A percentile compares a stretch with the other conserved stretches of the same genome.
Conservation (phyloP, 441 rosid species). For the Sinapis alba region DNA sequence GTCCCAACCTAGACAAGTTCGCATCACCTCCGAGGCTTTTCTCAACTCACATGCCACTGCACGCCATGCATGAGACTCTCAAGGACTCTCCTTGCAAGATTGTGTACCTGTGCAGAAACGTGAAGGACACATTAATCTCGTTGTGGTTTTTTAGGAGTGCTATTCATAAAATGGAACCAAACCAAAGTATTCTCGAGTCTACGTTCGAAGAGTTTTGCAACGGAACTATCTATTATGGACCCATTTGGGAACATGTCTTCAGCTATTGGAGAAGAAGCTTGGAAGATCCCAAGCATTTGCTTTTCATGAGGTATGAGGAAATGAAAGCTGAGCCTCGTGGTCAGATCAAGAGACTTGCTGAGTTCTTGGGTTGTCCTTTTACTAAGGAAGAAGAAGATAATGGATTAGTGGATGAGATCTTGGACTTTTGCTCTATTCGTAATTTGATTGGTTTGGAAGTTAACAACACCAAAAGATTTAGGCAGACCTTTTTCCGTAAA, state of each 20-base stretch:
- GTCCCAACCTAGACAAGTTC: background rate
- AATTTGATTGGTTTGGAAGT: no score
- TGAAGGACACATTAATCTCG: slow-evolving; percentile 31
- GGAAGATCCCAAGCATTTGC: background rate
- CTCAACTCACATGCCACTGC: slow-evolving; percentile 15
- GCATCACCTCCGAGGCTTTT: slow-evolving; percentile 15
- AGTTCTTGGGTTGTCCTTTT: background rate
- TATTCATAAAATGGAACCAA: background rate
- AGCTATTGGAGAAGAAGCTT: background rate
- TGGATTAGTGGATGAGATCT: background rate
- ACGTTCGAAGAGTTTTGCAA: background rate
- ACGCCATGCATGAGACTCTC: background rate
- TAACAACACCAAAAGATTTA: no score
- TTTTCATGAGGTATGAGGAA: background rate
- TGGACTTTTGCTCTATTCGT: background rate
- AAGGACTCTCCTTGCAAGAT: slow-evolving; percentile 28
- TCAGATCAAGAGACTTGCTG: background rate
- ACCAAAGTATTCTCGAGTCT: background rate
- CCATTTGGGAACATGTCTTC: background rate
- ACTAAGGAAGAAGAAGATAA: background rate
- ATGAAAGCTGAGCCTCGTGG: background rate
- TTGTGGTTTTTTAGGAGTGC: slow-evolving; percentile 20
- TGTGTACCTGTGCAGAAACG: slow-evolving; percentile 29
- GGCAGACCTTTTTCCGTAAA: no score
- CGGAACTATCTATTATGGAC: background rate